Base-by-base conservation (phyloP, 768 basidiomycete species). In the Psilocybe subaeruginosa region DNA sequence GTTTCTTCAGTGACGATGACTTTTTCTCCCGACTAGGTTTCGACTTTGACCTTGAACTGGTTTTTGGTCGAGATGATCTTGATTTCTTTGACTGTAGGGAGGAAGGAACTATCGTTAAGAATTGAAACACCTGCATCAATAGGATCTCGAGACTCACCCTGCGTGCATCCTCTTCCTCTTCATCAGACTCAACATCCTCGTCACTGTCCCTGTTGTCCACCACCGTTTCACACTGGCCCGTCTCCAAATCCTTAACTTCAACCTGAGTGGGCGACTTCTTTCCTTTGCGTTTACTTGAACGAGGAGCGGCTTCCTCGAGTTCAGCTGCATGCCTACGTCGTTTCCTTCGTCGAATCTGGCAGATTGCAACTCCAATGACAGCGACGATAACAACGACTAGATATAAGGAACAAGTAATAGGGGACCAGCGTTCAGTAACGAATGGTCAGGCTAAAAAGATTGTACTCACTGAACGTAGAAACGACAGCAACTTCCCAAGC, bases 401-500 rank as follows among this genome's bases (percentile, higher is more conserved):
- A 35, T 11, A 4, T 8, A 27, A 31, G 7, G 17, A 31, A 43
- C 27, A 19, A 49, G 35, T 19, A 8, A 17, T 8, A 19, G 45
- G 8, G n/a, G 5, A 45, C 52, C 17, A 57, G 33, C 48, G 29
- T 55, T 2, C 48, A 37, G 33, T 2, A 29, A 54, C 4, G 27
- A 45, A 11, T 17, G 47, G 7, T 11, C 33, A 16, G n/a, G 23
- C 45, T 27, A 43, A 23, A 41, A 19, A 27, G 19, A 51, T 6
- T 8, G 43, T 43, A 70, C 77, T 61, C 53, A 78, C 78, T 54
- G 54, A 76, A 73, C 9, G 76, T 64, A 8, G 70, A 70, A 35
- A 76, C 66, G 29, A 80, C 66, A 8, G 73, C 77, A 16, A 74
- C 71, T 62, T 80, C 77, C 77, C 77, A 78, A 47, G 72, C 68